These are phyloP conservation scores for Ceratobasidium sp. DNA, from an alignment of 1,284 basidiomycete genomes.

Conservation along the genomic window DNA sequence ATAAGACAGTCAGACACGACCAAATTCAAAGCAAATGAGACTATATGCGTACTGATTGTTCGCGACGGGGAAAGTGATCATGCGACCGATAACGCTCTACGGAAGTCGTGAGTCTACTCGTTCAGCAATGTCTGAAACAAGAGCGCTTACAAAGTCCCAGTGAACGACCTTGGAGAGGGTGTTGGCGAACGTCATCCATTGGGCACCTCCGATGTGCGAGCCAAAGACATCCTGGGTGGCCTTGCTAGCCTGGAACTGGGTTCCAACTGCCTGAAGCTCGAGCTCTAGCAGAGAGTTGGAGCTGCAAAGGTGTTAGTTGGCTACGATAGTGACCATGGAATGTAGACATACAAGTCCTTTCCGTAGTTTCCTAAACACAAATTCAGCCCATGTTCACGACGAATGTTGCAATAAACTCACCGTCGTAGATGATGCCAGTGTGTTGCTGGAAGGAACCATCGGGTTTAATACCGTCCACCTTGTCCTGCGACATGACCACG, in stretches of 20 bases:
- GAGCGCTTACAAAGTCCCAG: slow-evolving; percentile 49
- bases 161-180: slow-evolving; percentile 46
- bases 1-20: neutral
- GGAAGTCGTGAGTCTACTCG: neutral
- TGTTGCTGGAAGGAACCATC: slow-evolving; percentile 78
- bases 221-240: slow-evolving; percentile 25
- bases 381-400: neutral
- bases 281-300: slow-evolving; percentile 43
- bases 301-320: slow-evolving; percentile 19
- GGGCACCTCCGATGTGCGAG: slow-evolving; percentile 15
- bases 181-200: slow-evolving; percentile 48
- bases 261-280: slow-evolving; percentile 46
- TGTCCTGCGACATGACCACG: slow-evolving; percentile 43
- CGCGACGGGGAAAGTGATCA: slow-evolving; percentile 45
- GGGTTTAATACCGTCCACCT: slow-evolving; percentile 70
- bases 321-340: neutral
- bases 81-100: slow-evolving; percentile 45
- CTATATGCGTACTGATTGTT: slow-evolving; percentile 47
- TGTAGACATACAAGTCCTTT: slow-evolving; percentile 66
- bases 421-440: slow-evolving; percentile 71
- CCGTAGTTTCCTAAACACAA: slow-evolving; percentile 64
- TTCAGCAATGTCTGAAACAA: neutral
- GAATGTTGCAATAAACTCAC: slow-evolving; percentile 49
- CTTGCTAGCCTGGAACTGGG: slow-evolving; percentile 39
- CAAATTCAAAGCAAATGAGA: neutral